Evolutionary conservation across 2,329 filamentous ascomycete genomes (phyloP).

Genomic region (Sporothrix euskadiensis): DNA sequence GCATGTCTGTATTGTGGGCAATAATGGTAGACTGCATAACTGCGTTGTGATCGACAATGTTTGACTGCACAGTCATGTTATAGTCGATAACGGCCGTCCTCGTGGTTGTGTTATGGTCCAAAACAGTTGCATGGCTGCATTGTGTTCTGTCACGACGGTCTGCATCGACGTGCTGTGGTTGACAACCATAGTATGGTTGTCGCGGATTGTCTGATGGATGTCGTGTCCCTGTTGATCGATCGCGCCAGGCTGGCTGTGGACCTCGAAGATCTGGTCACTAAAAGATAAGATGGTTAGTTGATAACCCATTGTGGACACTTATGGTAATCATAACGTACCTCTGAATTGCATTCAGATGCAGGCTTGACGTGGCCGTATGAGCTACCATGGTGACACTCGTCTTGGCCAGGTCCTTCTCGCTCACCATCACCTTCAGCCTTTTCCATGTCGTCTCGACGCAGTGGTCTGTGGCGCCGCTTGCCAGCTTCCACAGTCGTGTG

Average conservation of each 20-base stretch:
- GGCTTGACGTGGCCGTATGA: neutral
- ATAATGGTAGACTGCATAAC: no score
- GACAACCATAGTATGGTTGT: neutral
- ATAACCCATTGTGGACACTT: neutral
- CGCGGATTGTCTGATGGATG: neutral
- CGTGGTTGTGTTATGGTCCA: no score
- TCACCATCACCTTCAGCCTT: neutral
- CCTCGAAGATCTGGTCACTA: neutral
- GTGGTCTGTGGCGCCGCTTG: neutral
- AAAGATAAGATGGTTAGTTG: neutral
- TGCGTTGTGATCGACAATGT: neutral
- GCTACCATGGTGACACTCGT: neutral
- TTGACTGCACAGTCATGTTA: no score
- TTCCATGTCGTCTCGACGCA: neutral
- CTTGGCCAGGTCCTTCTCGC: neutral
- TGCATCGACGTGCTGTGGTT: neutral
- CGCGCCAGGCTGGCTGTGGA: neutral
- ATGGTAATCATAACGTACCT: neutral
- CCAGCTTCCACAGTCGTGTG: neutral
- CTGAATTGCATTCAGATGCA: neutral
- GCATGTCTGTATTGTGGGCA: no score
- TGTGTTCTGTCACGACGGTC: neutral
- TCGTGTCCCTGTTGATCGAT: neutral
- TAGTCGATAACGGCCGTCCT: no score
- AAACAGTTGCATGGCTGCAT: neutral